A percentile compares a stretch with the other conserved stretches of the same genome.
phyloP scores from a whole-genome alignment of 129 eudicot species.

The Centrapalus pauciflorus region DNA sequence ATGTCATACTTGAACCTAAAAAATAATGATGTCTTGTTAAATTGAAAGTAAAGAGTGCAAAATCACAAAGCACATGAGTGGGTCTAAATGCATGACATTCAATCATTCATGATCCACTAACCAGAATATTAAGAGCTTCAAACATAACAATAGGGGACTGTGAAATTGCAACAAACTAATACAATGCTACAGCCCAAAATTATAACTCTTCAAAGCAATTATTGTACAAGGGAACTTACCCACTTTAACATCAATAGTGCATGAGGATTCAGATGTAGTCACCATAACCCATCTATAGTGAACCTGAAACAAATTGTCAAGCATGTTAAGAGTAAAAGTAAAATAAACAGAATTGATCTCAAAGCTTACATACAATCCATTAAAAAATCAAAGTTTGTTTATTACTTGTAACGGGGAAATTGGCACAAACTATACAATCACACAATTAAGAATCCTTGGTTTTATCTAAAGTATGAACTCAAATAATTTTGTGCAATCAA shows the following conservation, averaged over 20 bases:
- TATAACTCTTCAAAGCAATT: too few species aligned
- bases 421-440: too few species aligned
- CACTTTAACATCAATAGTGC: slow-evolving; percentile 64
- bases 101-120: too few species aligned
- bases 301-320: slow-evolving; percentile 42
- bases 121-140: not conserved
- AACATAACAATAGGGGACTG: not conserved
- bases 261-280: slow-evolving; percentile 64
- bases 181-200: not conserved
- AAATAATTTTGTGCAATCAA: too few species aligned
- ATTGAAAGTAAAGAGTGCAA: not conserved
- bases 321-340: not conserved
- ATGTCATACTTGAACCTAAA: slow-evolving; percentile 94
- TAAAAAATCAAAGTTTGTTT: not conserved
- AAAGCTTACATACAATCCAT: not conserved
- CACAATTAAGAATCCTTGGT: too few species aligned
- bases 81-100: not conserved
- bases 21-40: not conserved
- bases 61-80: not conserved
- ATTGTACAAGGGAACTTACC: slow-evolving; percentile 42
- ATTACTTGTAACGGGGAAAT: not conserved
- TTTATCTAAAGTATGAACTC: too few species aligned
- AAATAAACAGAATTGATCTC: not conserved
- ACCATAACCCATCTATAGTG: slow-evolving; percentile 74
- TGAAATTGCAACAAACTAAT: not conserved